Conservation (phyloP, 75 land plant species). For the Larix kaempferi region DNA sequence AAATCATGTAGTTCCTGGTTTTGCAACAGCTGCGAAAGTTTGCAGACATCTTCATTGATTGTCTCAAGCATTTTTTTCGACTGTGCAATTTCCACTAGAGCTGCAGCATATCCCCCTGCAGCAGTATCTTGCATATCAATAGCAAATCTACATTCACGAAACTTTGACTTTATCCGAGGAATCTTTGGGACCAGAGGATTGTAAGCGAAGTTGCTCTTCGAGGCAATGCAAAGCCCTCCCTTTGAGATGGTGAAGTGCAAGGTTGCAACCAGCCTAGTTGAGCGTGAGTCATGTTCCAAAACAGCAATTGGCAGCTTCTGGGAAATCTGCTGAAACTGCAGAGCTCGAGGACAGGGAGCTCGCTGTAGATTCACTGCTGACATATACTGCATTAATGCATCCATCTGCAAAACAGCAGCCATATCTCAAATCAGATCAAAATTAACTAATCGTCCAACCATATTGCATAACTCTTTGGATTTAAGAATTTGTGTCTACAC, state of each 20-base stretch:
- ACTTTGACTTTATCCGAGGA: background rate
- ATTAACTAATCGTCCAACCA: no score
- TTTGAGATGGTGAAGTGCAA: background rate
- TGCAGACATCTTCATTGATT: conserved; percentile 22
- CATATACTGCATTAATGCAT: background rate
- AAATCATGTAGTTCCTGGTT: conserved; percentile 30
- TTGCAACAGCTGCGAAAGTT: conserved; percentile 12
- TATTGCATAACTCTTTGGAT: no score
- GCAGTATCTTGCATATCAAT: conserved; percentile 20
- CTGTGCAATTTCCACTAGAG: conserved; percentile 20
- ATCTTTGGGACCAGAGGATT: conserved; percentile 21
- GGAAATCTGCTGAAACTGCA: background rate
- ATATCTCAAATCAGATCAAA: no score
- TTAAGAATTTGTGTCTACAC: no score
- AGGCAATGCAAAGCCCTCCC: background rate
- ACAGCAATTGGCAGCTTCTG: background rate
- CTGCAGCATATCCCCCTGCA: conserved; percentile 23
- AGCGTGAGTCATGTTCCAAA: background rate
- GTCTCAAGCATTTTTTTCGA: conserved; percentile 19
- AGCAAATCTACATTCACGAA: conserved; percentile 5
- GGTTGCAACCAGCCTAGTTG: background rate
- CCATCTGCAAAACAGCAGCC: background rate
- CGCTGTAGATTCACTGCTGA: background rate
- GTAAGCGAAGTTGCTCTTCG: background rate
- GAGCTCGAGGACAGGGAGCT: background rate